Evolutionary conservation across 2,329 filamentous ascomycete genomes (phyloP).

Genomic region (Aspergillus neoniger): DNA sequence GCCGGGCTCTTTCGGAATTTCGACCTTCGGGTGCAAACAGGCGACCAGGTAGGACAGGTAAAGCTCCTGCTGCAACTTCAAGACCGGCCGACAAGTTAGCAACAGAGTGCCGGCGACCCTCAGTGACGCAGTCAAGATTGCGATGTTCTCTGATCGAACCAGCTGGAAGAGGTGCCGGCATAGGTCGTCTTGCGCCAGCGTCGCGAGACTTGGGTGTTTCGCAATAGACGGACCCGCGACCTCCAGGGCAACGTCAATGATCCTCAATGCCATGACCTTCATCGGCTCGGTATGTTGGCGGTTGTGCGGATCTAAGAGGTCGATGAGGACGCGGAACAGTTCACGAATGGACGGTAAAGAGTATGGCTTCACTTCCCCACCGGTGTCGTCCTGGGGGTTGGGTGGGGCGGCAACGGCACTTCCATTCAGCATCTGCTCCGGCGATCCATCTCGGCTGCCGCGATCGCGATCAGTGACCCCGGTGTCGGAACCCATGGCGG

Average conservation of each 20-base stretch:
- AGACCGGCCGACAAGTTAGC: conserved; percentile 82
- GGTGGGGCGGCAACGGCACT: conserved; percentile 37
- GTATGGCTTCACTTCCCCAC: conserved; percentile 74
- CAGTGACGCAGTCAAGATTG: conserved; percentile 87
- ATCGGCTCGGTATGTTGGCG: conserved; percentile 90
- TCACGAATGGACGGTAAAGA: conserved; percentile 92
- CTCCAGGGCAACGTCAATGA: conserved; percentile 95
- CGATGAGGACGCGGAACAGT: conserved; percentile 88
- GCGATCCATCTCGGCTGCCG: conserved; percentile 36
- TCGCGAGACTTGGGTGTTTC: conserved; percentile 82
- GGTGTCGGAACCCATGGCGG: conserved; percentile 43
- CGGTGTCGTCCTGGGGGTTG: conserved; percentile 47
- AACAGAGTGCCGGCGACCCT: conserved; percentile 88
- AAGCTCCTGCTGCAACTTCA: conserved; percentile 95
- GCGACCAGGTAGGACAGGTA: conserved; percentile 93
- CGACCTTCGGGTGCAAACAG: conserved; percentile 89
- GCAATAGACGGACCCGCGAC: conserved; percentile 95
- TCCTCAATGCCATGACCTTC: conserved; percentile 94
- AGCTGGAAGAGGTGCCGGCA: conserved; percentile 96
- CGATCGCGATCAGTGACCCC: conserved; percentile 34
- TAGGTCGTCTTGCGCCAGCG: conserved; percentile 85
- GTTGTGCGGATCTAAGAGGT: conserved; percentile 90
- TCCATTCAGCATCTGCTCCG: conserved; percentile 35
- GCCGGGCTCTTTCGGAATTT: conserved; percentile 84
- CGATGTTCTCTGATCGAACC: conserved; percentile 93